These are phyloP conservation scores for Prunus salicina DNA, from an alignment of 306 rosid species.

Conservation along the genomic window DNA sequence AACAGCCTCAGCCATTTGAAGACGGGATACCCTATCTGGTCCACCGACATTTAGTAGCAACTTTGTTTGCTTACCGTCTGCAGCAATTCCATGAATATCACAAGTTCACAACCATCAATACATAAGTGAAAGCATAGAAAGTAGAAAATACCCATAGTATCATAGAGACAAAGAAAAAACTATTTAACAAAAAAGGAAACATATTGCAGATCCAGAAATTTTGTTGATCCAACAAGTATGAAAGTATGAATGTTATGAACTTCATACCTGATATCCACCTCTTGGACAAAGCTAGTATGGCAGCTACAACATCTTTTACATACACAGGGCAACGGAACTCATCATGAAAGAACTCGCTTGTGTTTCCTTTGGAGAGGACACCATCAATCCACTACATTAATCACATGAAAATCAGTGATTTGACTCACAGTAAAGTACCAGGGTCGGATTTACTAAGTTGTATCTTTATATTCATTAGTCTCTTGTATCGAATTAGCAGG, in stretches of 20 bases:
- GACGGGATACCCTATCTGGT: constrained; percentile 73
- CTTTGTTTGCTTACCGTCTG: constrained; percentile 68
- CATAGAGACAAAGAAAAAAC: neutral
- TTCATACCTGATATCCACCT: constrained; percentile 71
- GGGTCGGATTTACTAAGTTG: neutral
- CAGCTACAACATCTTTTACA: constrained; percentile 70
- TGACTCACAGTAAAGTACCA: constrained; percentile 10
- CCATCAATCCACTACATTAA: constrained; percentile 83
- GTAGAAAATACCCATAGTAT: neutral
- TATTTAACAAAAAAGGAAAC: neutral
- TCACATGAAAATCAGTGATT: constrained; percentile 18
- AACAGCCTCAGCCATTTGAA: constrained; percentile 85
- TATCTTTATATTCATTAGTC: neutral
- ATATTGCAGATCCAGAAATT: neutral
- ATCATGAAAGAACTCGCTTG: constrained; percentile 63
- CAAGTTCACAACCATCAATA: constrained; percentile 10
- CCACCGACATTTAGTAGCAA: constrained; percentile 83
- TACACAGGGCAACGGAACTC: constrained; percentile 88
- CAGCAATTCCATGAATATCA: constrained; percentile 16
- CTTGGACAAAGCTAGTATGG: constrained; percentile 55
- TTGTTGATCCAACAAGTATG: neutral
- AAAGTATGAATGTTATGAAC: constrained; percentile 8
- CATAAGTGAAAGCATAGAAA: constrained; percentile 10
- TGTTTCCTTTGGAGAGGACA: constrained; percentile 61
- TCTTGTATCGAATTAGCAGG: neutral